phyloP scores from a whole-genome alignment of 1,284 basidiomycete genomes.

The Sphaerobolus stellatus region DNA sequence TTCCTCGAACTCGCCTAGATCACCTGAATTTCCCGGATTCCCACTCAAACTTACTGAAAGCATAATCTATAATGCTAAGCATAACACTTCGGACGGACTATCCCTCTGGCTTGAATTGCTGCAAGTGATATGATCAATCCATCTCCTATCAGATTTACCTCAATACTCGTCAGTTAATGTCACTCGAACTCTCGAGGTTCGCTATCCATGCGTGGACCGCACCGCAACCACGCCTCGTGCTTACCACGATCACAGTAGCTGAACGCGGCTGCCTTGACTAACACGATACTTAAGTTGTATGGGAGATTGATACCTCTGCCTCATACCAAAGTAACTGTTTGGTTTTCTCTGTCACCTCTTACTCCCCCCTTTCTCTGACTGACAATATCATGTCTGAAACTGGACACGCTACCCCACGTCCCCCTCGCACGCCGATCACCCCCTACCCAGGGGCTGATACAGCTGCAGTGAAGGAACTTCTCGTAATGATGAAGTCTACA shows the following conservation, averaged over 20 bases:
- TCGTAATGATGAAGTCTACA: slow-evolving; percentile 15
- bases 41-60: too few relatives aligned
- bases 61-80: too few relatives aligned
- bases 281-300: too few relatives aligned
- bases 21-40: too few relatives aligned
- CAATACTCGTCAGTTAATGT: neutral
- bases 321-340: too few relatives aligned
- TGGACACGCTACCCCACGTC: slow-evolving; percentile 5
- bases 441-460: slow-evolving; percentile 13
- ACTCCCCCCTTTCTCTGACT: neutral
- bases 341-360: neutral
- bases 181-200: slow-evolving; percentile 5
- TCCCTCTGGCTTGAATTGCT: too few relatives aligned
- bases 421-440: slow-evolving; percentile 13
- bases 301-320: too few relatives aligned
- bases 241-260: slow-evolving; percentile 4
- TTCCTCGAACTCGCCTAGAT: too few relatives aligned
- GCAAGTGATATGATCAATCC: too few relatives aligned
- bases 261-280: too few relatives aligned
- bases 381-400: neutral
- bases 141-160: too few relatives aligned
- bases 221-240: slow-evolving; percentile 4
- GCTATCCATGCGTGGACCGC: slow-evolving; percentile 2
- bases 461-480: slow-evolving; percentile 10
- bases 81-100: too few relatives aligned